phyloP scores from a whole-genome alignment of 352 stramenopile genomes.

The Globisporangium mamillatum region DNA sequence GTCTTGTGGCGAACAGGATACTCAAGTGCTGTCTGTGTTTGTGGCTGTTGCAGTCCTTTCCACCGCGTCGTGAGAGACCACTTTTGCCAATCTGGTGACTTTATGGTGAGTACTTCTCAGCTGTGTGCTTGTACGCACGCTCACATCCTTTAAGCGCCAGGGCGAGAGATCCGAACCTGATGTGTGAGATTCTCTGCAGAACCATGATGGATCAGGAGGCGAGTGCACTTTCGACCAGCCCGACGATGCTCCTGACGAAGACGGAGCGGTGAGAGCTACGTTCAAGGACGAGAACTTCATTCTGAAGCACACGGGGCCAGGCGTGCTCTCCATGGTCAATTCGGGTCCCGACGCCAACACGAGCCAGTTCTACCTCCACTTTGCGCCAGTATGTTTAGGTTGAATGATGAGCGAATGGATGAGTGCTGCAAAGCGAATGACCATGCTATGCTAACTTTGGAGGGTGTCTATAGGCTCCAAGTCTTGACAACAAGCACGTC shows the following conservation, averaged over 20 bases:
- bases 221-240: constrained; percentile 84
- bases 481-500: constrained; percentile 77
- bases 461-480: constrained; percentile 35
- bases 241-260: constrained; percentile 13
- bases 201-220: constrained; percentile 71
- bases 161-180: neutral
- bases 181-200: constrained; percentile 22
- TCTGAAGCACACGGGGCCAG: constrained; percentile 81
- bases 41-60: constrained; percentile 49
- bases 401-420: no score
- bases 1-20: neutral
- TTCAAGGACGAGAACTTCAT: constrained; percentile 96
- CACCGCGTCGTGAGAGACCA: constrained; percentile 91
- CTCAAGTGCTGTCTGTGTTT: neutral
- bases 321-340: constrained; percentile 95
- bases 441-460: no score
- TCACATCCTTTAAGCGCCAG: neutral
- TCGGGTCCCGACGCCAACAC: constrained; percentile 93
- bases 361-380: constrained; percentile 95
- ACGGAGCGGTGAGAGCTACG: constrained; percentile 18
- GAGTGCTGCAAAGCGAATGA: no score
- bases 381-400: constrained; percentile 31
- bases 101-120: constrained; percentile 40
- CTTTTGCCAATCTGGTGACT: constrained; percentile 92
- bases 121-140: no score